Conservation (phyloP, 805 yeast genomes). For the Saccharomycopsis sp. region DNA sequence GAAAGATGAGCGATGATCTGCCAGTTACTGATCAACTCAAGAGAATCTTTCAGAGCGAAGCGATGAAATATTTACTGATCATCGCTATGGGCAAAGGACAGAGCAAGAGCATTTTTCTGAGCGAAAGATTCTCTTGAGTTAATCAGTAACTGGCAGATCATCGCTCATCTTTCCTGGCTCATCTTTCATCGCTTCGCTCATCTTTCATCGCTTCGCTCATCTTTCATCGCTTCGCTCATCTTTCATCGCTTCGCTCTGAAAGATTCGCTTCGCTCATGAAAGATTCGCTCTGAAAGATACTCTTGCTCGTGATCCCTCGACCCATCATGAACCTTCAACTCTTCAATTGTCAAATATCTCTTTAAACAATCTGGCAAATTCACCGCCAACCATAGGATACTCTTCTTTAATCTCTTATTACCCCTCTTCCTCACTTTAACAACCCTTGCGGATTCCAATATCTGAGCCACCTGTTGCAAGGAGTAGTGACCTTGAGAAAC, state of each 20-base stretch:
- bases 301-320: conserved; percentile 1
- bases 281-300: not conserved
- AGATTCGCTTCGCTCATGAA: not conserved
- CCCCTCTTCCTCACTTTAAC: not conserved
- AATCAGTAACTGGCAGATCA: not conserved
- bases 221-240: not conserved
- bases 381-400: conserved; percentile 11
- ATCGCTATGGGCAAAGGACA: too few species aligned
- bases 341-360: conserved; percentile 1
- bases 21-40: not conserved
- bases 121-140: not conserved
- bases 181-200: not conserved
- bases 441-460: conserved; percentile 8
- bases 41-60: not conserved
- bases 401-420: conserved; percentile 3
- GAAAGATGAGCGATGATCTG: not conserved
- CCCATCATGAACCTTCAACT: conserved; percentile 1
- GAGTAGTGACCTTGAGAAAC: not conserved
- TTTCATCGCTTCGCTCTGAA: not conserved
- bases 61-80: not conserved
- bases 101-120: not conserved
- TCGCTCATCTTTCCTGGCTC: not conserved
- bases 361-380: conserved; percentile 12
- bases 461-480: conserved; percentile 6
- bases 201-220: not conserved